Percentiles rank a stretch among this genome's conserved stretches.
These are phyloP conservation scores for Alternaria viburni DNA, from an alignment of 2,329 filamentous ascomycete species.

Conservation along the genomic window DNA sequence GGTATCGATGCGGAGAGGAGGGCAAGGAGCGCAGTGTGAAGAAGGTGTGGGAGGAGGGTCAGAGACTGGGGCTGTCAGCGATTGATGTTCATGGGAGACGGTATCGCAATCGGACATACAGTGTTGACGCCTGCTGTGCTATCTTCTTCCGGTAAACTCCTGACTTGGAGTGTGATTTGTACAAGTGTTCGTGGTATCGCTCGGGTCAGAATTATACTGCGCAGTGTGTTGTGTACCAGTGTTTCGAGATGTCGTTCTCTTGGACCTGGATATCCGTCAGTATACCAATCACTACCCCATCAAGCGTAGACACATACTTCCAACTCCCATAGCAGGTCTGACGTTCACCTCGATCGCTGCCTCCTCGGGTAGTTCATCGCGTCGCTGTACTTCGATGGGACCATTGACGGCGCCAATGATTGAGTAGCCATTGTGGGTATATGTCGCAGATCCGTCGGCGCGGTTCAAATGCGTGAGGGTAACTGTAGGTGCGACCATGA, in stretches of 20 bases:
- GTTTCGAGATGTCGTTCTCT: constrained; percentile 77
- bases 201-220: constrained; percentile 75
- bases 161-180: constrained; percentile 81
- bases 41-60: constrained; percentile 77
- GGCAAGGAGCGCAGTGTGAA: constrained; percentile 83
- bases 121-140: constrained; percentile 65
- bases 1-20: constrained; percentile 84
- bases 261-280: constrained; percentile 40
- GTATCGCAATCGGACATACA: constrained; percentile 54
- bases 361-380: constrained; percentile 91
- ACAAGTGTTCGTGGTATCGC: constrained; percentile 79
- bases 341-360: constrained; percentile 89
- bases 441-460: constrained; percentile 80
- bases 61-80: constrained; percentile 65
- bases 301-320: constrained; percentile 56
- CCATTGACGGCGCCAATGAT: constrained; percentile 89
- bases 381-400: constrained; percentile 84
- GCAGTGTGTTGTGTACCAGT: constrained; percentile 73
- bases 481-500: constrained; percentile 40
- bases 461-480: constrained; percentile 62
- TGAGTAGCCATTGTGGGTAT: constrained; percentile 76
- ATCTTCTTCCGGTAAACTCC: constrained; percentile 71
- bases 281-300: neutral
- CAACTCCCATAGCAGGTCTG: constrained; percentile 82
- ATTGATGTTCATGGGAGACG: constrained; percentile 3